Base-by-base conservation (phyloP, 495 filamentous ascomycete genomes). In the Paragyromitra xinjiangensis region DNA sequence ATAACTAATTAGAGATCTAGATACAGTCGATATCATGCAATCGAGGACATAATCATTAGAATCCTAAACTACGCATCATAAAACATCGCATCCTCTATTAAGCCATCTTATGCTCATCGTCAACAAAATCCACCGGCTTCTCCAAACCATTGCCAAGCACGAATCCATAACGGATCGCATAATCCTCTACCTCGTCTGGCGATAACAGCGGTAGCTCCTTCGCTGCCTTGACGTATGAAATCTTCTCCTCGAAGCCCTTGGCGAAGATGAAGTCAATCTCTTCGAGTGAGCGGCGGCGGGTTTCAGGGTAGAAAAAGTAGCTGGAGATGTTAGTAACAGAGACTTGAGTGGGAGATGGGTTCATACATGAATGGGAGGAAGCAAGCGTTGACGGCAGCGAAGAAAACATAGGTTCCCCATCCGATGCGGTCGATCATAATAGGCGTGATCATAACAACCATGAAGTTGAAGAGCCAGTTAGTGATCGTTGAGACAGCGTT, bases 381-480 rank as follows among this genome's bases (percentile, higher is more conserved):
- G 77, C 84, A 84, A 62, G 87, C 89, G 83, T 94, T 94, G 77
- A 92, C 84, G 45, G 85, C 83, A 6, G 91, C 91, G 82, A 94
- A 94, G 88, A 94, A 92, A 45, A 94, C 86, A 82, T 94, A 95
- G 0, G 91, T 93, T 9, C 90, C 89, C 92, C 92, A 95, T 63
- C 86, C 82, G 67, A 93, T 93, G 65, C 86, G 85, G 56, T 84
- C 77, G 34, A 94, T 83, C 89, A 93, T 91, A 63, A 93, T 88
- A 0, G 92, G 92, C 0, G 91, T 92, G 69, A 94, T 89, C 91
- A 94, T 92, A 71, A 94, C 92, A 51, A 94, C 88, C 12, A 90
- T 70, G 83, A 93, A 94, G 86, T 94, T 94, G 85, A 92, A 93
- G 2, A 93, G 84, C 92, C 92, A 94, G 84, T 94, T 93, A 19